Percentiles rank a stretch among this genome's conserved stretches.
phyloP scores from a whole-genome alignment of 2,329 filamentous ascomycete genomes.

The Hyphodiscus sp. region DNA sequence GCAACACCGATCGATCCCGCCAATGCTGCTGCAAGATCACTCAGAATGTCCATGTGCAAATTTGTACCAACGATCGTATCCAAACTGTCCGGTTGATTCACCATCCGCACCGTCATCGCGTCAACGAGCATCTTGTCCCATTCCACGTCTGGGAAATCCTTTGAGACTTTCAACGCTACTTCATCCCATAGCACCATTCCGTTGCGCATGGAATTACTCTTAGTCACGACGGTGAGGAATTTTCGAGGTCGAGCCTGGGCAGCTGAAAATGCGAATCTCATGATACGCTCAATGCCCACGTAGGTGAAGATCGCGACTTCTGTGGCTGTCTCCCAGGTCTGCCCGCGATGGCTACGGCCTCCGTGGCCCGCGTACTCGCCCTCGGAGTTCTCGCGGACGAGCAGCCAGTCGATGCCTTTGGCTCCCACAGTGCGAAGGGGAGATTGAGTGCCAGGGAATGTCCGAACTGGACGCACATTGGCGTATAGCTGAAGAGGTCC shows the following conservation, averaged over 20 bases:
- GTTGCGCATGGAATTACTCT: slow-evolving; percentile 57
- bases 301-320: slow-evolving; percentile 57
- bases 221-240: slow-evolving; percentile 54
- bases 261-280: slow-evolving; percentile 55
- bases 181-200: slow-evolving; percentile 64
- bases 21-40: slow-evolving; percentile 60
- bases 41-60: slow-evolving; percentile 57
- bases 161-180: slow-evolving; percentile 45
- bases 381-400: slow-evolving; percentile 58
- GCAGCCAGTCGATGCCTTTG: slow-evolving; percentile 56
- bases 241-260: slow-evolving; percentile 45
- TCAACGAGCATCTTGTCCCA: slow-evolving; percentile 61
- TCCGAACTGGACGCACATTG: slow-evolving; percentile 54
- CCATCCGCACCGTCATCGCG: slow-evolving; percentile 42
- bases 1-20: slow-evolving; percentile 66
- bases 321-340: slow-evolving; percentile 52
- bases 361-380: slow-evolving; percentile 60
- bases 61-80: slow-evolving; percentile 59
- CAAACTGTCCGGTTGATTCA: slow-evolving; percentile 46
- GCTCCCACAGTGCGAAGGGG: slow-evolving; percentile 38
- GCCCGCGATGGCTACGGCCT: slow-evolving; percentile 49
- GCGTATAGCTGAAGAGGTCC: slow-evolving; percentile 54
- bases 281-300: slow-evolving; percentile 49
- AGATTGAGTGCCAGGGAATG: slow-evolving; percentile 49
- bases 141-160: slow-evolving; percentile 51